Evolutionary conservation across 192 early-diverging fungal species (phyloP).

Genomic region (Coemansia sp.): DNA sequence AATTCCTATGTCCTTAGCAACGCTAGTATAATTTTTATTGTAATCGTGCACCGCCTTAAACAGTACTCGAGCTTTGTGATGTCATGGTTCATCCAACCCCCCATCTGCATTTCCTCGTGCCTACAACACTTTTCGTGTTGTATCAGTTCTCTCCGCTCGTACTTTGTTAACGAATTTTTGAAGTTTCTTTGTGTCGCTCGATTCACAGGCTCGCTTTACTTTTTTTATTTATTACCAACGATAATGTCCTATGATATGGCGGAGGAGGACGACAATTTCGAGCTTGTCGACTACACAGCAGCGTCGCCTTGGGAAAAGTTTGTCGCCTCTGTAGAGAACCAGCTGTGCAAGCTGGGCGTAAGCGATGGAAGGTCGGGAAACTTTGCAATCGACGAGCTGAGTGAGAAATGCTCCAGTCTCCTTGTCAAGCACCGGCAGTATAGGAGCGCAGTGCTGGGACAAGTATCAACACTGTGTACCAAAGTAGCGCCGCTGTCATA

Average conservation of each 20-base stretch:
- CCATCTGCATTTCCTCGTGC: background rate
- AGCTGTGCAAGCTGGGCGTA: slow-evolving; percentile 62
- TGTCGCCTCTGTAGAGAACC: slow-evolving; percentile 64
- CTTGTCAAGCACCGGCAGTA: slow-evolving; percentile 34
- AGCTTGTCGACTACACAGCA: slow-evolving; percentile 76
- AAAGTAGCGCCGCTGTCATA: slow-evolving; percentile 23
- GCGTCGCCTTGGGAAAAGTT: slow-evolving; percentile 71
- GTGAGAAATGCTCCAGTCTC: slow-evolving; percentile 21
- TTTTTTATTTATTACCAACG: background rate
- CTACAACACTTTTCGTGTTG: background rate
- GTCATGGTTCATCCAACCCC: background rate
- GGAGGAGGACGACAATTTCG: slow-evolving; percentile 70
- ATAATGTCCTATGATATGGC: slow-evolving; percentile 25
- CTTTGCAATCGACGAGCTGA: slow-evolving; percentile 49
- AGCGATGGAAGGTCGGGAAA: slow-evolving; percentile 58
- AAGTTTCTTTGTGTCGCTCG: background rate
- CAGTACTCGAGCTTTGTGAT: background rate
- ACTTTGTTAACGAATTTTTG: background rate
- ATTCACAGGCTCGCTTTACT: background rate
- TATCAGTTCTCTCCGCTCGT: background rate
- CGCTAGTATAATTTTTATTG: background rate
- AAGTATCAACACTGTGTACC: slow-evolving; percentile 46
- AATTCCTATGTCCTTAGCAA: background rate
- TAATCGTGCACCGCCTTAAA: background rate
- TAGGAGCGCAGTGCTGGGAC: slow-evolving; percentile 25